These are phyloP conservation scores for Trichoderma simmonsii DNA, from an alignment of 2,329 filamentous ascomycete genomes.

Conservation along the genomic window DNA sequence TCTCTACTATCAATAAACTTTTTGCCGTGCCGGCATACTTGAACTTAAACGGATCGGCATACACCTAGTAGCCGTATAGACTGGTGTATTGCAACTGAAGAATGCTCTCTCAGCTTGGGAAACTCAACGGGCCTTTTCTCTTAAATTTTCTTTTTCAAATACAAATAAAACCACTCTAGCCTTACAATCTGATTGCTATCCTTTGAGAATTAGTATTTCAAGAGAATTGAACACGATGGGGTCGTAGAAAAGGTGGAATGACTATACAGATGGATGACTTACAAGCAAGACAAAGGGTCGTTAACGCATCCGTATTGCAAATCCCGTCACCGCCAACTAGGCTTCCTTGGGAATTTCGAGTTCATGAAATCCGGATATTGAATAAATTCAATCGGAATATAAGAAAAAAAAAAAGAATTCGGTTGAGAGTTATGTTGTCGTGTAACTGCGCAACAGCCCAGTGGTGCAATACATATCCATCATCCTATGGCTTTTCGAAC, in stretches of 20 bases:
- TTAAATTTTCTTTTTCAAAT: too few relatives aligned
- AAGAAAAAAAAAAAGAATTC: not conserved
- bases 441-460: not conserved
- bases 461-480: not conserved
- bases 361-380: not conserved
- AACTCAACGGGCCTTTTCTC: too few relatives aligned
- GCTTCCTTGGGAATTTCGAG: not conserved
- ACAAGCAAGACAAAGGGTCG: not conserved
- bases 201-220: not conserved
- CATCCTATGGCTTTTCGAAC: not conserved
- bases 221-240: not conserved
- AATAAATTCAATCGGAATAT: not conserved
- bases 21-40: not conserved
- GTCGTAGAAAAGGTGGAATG: not conserved
- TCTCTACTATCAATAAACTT: not conserved
- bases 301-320: not conserved
- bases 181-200: not conserved
- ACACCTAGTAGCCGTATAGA: not conserved
- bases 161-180: not conserved
- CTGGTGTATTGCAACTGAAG: not conserved
- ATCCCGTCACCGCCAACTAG: not conserved
- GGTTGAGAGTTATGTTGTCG: not conserved
- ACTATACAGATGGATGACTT: not conserved
- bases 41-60: not conserved
- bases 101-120: not conserved